Conservation (phyloP, 2,329 filamentous ascomycete species). For the Talaromyces marneffei region DNA sequence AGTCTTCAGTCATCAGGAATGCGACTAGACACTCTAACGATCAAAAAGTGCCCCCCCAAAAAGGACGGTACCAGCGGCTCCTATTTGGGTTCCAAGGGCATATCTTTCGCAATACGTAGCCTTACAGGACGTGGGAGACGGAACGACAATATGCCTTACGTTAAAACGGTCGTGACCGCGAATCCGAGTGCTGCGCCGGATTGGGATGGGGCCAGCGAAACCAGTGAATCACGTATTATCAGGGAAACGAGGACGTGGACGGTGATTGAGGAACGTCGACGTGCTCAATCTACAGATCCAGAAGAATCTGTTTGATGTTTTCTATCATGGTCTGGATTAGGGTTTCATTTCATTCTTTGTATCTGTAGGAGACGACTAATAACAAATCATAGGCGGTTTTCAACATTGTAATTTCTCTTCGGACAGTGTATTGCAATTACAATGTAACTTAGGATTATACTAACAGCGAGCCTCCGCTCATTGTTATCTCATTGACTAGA, state of each 20-base stretch:
- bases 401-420: background rate
- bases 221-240: slow-evolving; percentile 25
- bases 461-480: background rate
- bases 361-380: background rate
- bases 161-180: slow-evolving; percentile 13
- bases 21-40: slow-evolving; percentile 17
- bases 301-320: background rate
- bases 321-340: background rate
- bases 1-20: slow-evolving; percentile 27
- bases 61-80: background rate
- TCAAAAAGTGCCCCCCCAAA: slow-evolving; percentile 16
- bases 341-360: background rate
- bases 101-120: slow-evolving; percentile 17
- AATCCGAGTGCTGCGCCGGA: slow-evolving; percentile 15
- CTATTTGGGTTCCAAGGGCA: background rate
- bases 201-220: slow-evolving; percentile 23
- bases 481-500: background rate
- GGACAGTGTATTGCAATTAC: background rate
- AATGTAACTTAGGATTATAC: background rate
- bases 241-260: slow-evolving; percentile 23
- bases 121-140: slow-evolving; percentile 13
- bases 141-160: background rate
- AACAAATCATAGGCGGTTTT: background rate
- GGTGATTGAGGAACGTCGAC: slow-evolving; percentile 18
- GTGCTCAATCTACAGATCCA: background rate